Conservation (phyloP, 2,329 filamentous ascomycete species). For the Ophiostoma angusticollis region DNA sequence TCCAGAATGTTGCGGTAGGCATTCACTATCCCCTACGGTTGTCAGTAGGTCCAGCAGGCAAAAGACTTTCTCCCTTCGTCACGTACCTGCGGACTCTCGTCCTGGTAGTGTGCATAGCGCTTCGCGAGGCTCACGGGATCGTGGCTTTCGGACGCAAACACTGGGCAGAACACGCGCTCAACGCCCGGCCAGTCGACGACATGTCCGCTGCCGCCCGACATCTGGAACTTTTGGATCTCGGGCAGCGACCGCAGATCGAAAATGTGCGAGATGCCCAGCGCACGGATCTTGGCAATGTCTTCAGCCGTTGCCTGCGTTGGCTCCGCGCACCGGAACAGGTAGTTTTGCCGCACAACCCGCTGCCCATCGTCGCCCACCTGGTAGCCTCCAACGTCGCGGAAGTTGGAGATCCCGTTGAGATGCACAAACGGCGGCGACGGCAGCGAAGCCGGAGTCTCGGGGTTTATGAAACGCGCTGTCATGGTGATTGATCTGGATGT, state of each 20-base stretch:
- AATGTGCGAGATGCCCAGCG: constrained; percentile 47
- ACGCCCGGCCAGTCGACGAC: constrained; percentile 38
- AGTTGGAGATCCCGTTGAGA: constrained; percentile 50
- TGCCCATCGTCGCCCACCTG: constrained; percentile 20
- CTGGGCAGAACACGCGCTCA: constrained; percentile 45
- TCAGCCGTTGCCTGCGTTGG: constrained; percentile 42
- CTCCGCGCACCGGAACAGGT: constrained; percentile 58
- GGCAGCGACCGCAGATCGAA: constrained; percentile 55
- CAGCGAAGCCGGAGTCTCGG: constrained; percentile 11
- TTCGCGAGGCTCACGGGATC: constrained; percentile 48
- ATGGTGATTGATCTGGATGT: neutral
- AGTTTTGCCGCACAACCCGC: constrained; percentile 7
- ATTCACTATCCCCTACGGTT: constrained; percentile 7
- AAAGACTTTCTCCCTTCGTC: too few species aligned
- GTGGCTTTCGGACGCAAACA: constrained; percentile 51
- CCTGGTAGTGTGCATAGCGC: constrained; percentile 47
- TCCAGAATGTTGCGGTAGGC: constrained; percentile 41
- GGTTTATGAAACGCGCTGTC: neutral
- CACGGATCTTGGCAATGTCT: constrained; percentile 37
- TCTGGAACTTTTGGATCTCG: constrained; percentile 38
- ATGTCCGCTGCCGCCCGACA: constrained; percentile 16
- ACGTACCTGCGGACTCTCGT: constrained; percentile 33
- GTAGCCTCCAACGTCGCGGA: constrained; percentile 55
- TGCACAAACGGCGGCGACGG: constrained; percentile 34
- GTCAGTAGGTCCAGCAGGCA: too few species aligned